Percentiles rank a stretch among this genome's conserved stretches.
Evolutionary conservation across 108 stramenopile genomes (phyloP).

Genomic region (Cyclotella cryptica): DNA sequence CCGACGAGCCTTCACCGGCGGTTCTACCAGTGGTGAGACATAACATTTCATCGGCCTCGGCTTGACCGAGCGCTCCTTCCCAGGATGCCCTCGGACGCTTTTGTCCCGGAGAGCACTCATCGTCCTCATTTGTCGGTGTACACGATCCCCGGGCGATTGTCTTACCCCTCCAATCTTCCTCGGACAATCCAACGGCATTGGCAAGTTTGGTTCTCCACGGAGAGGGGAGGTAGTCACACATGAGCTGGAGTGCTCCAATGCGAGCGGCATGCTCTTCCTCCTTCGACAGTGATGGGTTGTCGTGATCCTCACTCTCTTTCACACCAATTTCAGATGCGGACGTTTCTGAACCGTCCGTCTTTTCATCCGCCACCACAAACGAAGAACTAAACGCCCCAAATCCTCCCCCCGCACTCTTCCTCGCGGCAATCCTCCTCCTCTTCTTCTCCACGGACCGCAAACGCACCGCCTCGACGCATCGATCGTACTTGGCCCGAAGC

Average conservation of each 20-base stretch:
- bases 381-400: constrained; percentile 51
- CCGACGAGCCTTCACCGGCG: constrained; percentile 14
- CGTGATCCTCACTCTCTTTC: background rate
- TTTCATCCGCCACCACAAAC: constrained; percentile 48
- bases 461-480: constrained; percentile 45
- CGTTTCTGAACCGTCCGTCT: background rate
- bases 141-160: constrained; percentile 9
- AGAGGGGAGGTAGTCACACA: constrained; percentile 66
- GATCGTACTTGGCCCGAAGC: constrained; percentile 62
- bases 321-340: background rate
- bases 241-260: constrained; percentile 52
- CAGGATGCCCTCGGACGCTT: constrained; percentile 39
- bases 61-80: constrained; percentile 53
- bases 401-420: constrained; percentile 21
- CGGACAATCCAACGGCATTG: constrained; percentile 34
- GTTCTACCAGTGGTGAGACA: constrained; percentile 37
- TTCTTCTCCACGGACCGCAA: constrained; percentile 22
- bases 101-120: background rate
- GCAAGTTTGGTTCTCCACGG: constrained; percentile 59
- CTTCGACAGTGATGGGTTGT: background rate
- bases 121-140: constrained; percentile 1
- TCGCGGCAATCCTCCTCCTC: constrained; percentile 1
- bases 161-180: constrained; percentile 46
- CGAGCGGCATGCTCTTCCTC: constrained; percentile 37
- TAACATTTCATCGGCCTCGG: constrained; percentile 54